phyloP scores from a whole-genome alignment of 148 eudicot species.

The Rhododendron henanense region DNA sequence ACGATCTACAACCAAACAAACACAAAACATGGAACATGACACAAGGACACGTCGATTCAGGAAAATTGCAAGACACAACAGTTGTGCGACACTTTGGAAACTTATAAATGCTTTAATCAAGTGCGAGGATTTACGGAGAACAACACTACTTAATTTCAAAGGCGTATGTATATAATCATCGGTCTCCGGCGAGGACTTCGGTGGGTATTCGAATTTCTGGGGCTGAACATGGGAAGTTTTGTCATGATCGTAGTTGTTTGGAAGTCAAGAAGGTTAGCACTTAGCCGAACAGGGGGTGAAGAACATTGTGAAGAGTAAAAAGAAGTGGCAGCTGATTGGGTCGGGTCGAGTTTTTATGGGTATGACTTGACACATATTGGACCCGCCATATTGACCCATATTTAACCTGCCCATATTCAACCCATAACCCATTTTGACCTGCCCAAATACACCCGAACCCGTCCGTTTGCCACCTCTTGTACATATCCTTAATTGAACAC shows the following conservation, averaged over 20 bases:
- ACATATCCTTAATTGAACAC: background rate
- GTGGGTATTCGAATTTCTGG: background rate
- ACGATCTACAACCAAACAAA: background rate
- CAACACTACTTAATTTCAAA: background rate
- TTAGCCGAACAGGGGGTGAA: constrained; percentile 5
- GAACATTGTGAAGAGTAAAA: constrained; percentile 5
- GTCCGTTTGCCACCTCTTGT: no score
- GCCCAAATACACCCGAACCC: no score
- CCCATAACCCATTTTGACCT: no score
- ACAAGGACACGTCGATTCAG: background rate
- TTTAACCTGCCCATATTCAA: no score
- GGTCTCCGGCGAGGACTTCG: constrained; percentile 14
- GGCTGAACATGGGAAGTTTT: background rate
- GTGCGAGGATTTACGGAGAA: background rate
- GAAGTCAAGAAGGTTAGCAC: constrained; percentile 1
- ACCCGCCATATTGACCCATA: no score
- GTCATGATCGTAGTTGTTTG: constrained; percentile 8
- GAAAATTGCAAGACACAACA: background rate
- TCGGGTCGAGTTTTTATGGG: no score
- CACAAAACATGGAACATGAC: background rate
- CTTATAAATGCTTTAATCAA: background rate
- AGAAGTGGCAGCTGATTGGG: constrained; percentile 5
- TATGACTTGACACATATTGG: no score
- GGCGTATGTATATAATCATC: no score
- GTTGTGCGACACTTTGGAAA: background rate